These are phyloP conservation scores for Penicillium sp. DNA, from an alignment of 2,329 filamentous ascomycete species.

Conservation along the genomic window DNA sequence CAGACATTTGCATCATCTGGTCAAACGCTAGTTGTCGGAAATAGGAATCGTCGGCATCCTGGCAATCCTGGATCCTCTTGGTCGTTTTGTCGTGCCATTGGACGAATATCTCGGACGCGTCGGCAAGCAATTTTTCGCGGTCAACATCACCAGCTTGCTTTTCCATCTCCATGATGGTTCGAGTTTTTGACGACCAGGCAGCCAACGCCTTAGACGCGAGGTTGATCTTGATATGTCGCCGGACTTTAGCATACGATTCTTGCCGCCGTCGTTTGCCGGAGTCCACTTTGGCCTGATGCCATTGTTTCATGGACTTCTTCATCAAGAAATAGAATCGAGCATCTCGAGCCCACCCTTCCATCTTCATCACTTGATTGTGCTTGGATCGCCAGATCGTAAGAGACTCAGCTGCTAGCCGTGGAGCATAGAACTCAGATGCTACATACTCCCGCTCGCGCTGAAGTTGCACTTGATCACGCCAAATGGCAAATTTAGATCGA, in stretches of 20 bases:
- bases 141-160: constrained; percentile 33
- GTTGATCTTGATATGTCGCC: constrained; percentile 47
- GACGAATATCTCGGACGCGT: constrained; percentile 32
- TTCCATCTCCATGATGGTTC: constrained; percentile 30
- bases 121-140: constrained; percentile 28
- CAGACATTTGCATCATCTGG: constrained; percentile 33
- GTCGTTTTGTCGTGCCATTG: constrained; percentile 38
- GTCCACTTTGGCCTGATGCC: constrained; percentile 44
- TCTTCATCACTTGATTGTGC: constrained; percentile 37
- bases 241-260: constrained; percentile 48
- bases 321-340: constrained; percentile 50
- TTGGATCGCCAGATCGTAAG: constrained; percentile 33
- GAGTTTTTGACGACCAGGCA: constrained; percentile 32
- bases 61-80: constrained; percentile 27
- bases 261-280: constrained; percentile 47
- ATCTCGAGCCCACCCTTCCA: constrained; percentile 48
- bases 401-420: constrained; percentile 35
- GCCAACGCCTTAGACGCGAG: constrained; percentile 40
- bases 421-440: constrained; percentile 39
- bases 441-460: constrained; percentile 36
- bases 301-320: constrained; percentile 43
- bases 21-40: constrained; percentile 33
- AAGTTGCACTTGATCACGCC: constrained; percentile 32
- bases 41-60: constrained; percentile 34
- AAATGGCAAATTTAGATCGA: constrained; percentile 29